Conservation (phyloP, 208 protist species). For the Ichthyophonus hoferi region DNA sequence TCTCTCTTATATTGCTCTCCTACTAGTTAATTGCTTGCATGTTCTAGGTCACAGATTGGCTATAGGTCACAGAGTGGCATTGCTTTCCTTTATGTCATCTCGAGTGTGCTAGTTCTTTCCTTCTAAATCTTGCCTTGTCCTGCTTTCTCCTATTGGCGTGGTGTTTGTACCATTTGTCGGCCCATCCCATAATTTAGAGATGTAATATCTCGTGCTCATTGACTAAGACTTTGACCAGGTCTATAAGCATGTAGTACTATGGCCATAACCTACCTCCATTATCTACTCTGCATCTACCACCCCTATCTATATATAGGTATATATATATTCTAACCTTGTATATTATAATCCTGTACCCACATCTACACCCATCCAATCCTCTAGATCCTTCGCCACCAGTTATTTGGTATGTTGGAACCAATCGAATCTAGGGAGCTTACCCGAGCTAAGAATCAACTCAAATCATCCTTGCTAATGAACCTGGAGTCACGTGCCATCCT, state of each 20-base stretch:
- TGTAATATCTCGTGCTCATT: background rate
- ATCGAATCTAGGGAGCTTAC: conserved; percentile 45
- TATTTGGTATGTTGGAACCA: background rate
- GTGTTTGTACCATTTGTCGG: background rate
- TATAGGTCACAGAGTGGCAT: too few relatives aligned
- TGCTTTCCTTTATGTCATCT: too few relatives aligned
- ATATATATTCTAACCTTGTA: too few relatives aligned
- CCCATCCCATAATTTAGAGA: background rate
- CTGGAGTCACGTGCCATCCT: conserved; percentile 44
- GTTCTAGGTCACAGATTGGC: too few relatives aligned
- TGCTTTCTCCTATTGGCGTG: too few relatives aligned
- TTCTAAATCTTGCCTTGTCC: too few relatives aligned
- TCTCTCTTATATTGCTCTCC: too few relatives aligned
- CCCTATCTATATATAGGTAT: background rate
- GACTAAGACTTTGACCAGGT: background rate
- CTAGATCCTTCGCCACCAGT: background rate
- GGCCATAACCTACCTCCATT: background rate
- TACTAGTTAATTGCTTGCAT: too few relatives aligned
- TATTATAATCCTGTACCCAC: too few relatives aligned
- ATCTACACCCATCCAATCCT: too few relatives aligned
- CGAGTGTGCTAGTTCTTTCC: too few relatives aligned
- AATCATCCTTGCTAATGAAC: conserved; percentile 51
- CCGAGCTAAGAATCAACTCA: conserved; percentile 57
- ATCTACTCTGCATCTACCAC: background rate
- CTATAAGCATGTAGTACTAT: background rate